These are phyloP conservation scores for Fraxinus cuspidata DNA, from an alignment of 257 asterid genomes.

Conservation along the genomic window DNA sequence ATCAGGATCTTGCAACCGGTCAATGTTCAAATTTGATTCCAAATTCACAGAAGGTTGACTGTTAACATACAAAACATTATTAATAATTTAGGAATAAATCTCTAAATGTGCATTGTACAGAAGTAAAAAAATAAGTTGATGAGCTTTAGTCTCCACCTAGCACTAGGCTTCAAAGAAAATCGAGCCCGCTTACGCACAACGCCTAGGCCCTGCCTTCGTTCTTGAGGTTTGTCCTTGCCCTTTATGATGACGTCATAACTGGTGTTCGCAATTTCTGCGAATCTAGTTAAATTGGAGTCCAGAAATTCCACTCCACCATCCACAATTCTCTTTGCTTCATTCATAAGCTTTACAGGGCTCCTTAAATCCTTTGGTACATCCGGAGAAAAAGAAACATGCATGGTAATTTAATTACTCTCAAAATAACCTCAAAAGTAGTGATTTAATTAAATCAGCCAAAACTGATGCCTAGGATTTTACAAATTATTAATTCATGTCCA, in stretches of 20 bases:
- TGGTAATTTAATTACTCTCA: neutral
- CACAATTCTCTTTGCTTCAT: constrained; percentile 70
- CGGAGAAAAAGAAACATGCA: constrained; percentile 15
- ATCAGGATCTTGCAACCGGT: constrained; percentile 63
- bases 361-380: constrained; percentile 34
- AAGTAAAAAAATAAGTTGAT: neutral
- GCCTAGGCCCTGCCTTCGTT: constrained; percentile 77
- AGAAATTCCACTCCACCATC: constrained; percentile 53
- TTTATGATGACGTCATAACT: constrained; percentile 42
- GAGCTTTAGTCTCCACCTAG: constrained; percentile 44
- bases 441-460: constrained; percentile 1
- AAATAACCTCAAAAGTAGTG: constrained; percentile 6
- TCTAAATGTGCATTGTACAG: neutral
- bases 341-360: constrained; percentile 63
- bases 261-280: constrained; percentile 36
- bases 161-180: constrained; percentile 56
- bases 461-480: neutral
- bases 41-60: constrained; percentile 60
- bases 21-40: constrained; percentile 46
- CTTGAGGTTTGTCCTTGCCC: constrained; percentile 57
- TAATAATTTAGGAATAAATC: constrained; percentile 4
- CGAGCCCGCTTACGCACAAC: constrained; percentile 62
- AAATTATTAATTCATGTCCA: neutral
- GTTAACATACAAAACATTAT: constrained; percentile 31
- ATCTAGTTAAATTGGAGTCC: constrained; percentile 42